Base-by-base conservation (phyloP, 768 basidiomycete genomes). In the Gymnopilus dilepis region DNA sequence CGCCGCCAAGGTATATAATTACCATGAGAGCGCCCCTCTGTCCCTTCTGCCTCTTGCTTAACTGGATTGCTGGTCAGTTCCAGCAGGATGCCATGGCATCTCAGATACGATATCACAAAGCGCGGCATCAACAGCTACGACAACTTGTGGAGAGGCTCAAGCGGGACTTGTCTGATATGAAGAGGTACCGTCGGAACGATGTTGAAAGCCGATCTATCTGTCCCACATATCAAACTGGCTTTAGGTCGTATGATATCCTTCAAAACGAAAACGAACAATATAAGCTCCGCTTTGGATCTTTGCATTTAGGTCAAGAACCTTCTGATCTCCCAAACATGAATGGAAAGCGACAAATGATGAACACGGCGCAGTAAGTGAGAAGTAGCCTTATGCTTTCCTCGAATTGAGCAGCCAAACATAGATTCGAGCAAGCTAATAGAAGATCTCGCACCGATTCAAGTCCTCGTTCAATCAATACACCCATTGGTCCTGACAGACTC, bases 41-140 rank as follows among this genome's bases (percentile, higher is more conserved):
- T 12, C 50, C 0, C 24, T 5, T 41, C 15, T 52, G n/a, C 19
- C 31, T 30, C 52, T 6, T 42, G 40, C 43, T 48, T 37, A 53
- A 42, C 43, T 40, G 34, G 45, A 56, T 41, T 45, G n/a, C 19
- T 62, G n/a, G 54, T 19, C 65, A 94, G 91, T 92, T 92, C 67
- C 92, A 95, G 73, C 86, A 90, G 74, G 89, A 91, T 65, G 84
- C 85, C 11, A 83, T 94, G 75, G 86, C 86, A 4, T 78, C 83
- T 30, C 85, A 92, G 62, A 82, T 92, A 42, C 82, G 85, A 43
- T 83, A 84, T 63, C 89, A 88, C 68, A 86, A 84, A 64, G 70
- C 76, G 11, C 84, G 86, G 63, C 82, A 83, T 64, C 72, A 83
- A 31, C 86, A 90, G 66, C 84, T 85, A 54, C 80, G 84, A 7